These are phyloP conservation scores for Nidula niveotomentosa DNA, from an alignment of 1,284 basidiomycete genomes.

Conservation along the genomic window DNA sequence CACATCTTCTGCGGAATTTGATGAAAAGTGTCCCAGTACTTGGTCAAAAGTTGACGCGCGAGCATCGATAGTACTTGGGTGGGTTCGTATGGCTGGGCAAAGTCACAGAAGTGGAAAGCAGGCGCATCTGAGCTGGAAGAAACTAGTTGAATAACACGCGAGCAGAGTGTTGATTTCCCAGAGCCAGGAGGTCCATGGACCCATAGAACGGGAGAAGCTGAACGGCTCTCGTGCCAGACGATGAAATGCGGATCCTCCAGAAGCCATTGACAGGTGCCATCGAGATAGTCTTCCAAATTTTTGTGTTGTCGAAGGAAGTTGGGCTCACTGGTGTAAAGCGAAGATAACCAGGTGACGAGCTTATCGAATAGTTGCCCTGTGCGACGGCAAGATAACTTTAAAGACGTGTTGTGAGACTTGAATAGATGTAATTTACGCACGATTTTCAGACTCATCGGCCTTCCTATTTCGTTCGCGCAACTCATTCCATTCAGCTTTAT, in stretches of 20 bases:
- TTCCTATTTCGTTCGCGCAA: not conserved
- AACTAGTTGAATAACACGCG: conserved; percentile 8
- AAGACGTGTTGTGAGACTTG: not conserved
- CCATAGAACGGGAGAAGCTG: conserved; percentile 8
- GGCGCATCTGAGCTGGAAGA: conserved; percentile 1
- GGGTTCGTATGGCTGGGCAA: conserved; percentile 7
- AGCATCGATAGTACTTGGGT: conserved; percentile 13
- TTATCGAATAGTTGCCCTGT: not conserved
- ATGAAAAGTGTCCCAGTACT: conserved; percentile 8
- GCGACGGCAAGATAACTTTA: not conserved
- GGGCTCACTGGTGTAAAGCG: not conserved
- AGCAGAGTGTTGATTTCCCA: conserved; percentile 15
- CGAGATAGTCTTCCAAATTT: conserved; percentile 3
- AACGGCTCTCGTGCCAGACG: conserved; percentile 2
- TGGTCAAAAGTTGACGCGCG: conserved; percentile 13
- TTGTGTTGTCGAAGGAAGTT: conserved; percentile 4
- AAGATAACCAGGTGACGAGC: not conserved
- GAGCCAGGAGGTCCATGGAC: conserved; percentile 14
- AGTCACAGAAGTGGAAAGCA: conserved; percentile 14
- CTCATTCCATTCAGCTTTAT: not conserved
- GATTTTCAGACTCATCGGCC: not conserved
- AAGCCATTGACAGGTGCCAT: conserved; percentile 10
- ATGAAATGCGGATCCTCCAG: conserved; percentile 1
- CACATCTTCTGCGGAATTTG: conserved; percentile 4
- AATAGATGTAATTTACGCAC: not conserved